Conservation (phyloP, 352 stramenopile species). For the Globisporangium polare region DNA sequence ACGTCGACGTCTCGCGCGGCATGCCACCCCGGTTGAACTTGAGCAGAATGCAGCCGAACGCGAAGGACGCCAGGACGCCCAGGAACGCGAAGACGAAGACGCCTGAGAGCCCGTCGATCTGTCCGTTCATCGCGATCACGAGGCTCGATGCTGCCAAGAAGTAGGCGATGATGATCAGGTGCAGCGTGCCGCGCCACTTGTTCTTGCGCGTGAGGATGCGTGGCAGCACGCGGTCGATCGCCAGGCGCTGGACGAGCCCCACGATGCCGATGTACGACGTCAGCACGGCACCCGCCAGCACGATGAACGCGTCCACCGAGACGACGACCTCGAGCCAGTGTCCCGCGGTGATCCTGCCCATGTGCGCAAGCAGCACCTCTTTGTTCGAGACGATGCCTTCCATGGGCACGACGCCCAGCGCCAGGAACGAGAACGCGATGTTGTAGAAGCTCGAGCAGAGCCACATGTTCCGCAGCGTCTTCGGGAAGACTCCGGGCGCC, state of each 20-base stretch:
- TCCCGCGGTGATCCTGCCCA: constrained; percentile 31
- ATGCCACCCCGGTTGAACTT: constrained; percentile 78
- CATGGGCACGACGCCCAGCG: constrained; percentile 65
- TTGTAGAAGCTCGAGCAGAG: constrained; percentile 76
- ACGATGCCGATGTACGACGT: constrained; percentile 70
- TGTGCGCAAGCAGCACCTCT: constrained; percentile 58
- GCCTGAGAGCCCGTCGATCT: constrained; percentile 54
- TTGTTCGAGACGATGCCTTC: constrained; percentile 38
- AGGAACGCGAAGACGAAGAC: constrained; percentile 82
- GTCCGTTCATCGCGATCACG: constrained; percentile 45
- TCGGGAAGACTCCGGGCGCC: constrained; percentile 68
- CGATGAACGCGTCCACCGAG: constrained; percentile 70
- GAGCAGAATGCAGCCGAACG: constrained; percentile 59
- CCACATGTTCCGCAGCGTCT: constrained; percentile 85
- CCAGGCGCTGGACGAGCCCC: constrained; percentile 55
- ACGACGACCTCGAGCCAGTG: constrained; percentile 29
- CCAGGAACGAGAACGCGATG: constrained; percentile 57
- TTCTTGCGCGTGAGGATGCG: constrained; percentile 38
- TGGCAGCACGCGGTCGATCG: constrained; percentile 46
- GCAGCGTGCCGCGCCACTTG: constrained; percentile 43
- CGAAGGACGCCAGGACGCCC: constrained; percentile 68
- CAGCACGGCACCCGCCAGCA: constrained; percentile 65
- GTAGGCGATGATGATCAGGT: constrained; percentile 59
- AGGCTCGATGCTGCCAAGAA: constrained; percentile 47
- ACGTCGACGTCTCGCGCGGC: constrained; percentile 57